These are phyloP conservation scores for Quercus wislizeni DNA, from an alignment of 306 rosid genomes.

Conservation along the genomic window DNA sequence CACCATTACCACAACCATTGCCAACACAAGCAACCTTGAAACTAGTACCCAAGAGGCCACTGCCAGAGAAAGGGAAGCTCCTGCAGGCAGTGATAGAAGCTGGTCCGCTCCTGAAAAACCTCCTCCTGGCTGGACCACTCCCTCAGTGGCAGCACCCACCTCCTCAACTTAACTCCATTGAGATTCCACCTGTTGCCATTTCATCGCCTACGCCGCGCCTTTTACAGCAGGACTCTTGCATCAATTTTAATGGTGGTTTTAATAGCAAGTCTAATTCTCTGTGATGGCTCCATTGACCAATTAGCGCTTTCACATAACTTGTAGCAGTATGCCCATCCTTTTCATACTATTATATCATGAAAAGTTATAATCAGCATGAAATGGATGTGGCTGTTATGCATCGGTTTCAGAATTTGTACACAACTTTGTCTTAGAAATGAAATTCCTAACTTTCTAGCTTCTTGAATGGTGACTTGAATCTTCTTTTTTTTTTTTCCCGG, in stretches of 20 bases:
- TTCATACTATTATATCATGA: constrained; percentile 29
- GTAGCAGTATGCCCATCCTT: constrained; percentile 32
- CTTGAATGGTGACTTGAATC: background rate
- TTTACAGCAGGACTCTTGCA: constrained; percentile 21
- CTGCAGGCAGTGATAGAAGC: constrained; percentile 85
- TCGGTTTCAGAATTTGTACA: constrained; percentile 18
- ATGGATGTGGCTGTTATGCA: constrained; percentile 27
- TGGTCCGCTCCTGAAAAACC: constrained; percentile 77
- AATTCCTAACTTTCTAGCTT: constrained; percentile 36
- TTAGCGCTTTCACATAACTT: constrained; percentile 33
- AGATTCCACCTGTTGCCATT: constrained; percentile 69
- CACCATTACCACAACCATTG: constrained; percentile 16
- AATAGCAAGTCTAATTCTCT: constrained; percentile 29
- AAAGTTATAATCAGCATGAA: constrained; percentile 28
- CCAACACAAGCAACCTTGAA: constrained; percentile 24
- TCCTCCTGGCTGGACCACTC: constrained; percentile 82
- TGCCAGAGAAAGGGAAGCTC: constrained; percentile 84
- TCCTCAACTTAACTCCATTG: constrained; percentile 58
- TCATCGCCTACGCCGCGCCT: constrained; percentile 32
- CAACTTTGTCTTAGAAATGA: constrained; percentile 23
- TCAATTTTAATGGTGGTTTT: constrained; percentile 4
- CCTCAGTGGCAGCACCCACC: constrained; percentile 97
- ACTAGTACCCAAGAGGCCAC: constrained; percentile 43
- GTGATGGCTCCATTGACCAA: constrained; percentile 23
- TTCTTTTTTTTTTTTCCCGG: background rate